Conservation (phyloP, 1,284 basidiomycete genomes). For the Irpex sp. region DNA sequence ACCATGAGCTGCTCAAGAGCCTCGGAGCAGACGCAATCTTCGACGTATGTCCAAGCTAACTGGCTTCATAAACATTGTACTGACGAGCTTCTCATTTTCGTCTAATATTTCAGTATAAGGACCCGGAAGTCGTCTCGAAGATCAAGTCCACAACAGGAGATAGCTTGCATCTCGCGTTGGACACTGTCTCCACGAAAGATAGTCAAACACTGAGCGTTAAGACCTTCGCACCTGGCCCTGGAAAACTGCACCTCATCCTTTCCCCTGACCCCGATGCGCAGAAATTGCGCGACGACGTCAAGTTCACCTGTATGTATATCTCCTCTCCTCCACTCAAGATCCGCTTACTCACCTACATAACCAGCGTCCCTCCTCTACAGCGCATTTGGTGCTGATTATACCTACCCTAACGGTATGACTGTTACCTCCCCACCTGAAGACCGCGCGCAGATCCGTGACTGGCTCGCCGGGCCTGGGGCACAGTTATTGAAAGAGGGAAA, state of each 20-base stretch:
- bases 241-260: constrained; percentile 16
- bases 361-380: constrained; percentile 17
- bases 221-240: constrained; percentile 15
- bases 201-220: constrained; percentile 14
- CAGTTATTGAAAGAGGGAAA: constrained; percentile 15
- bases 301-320: constrained; percentile 11
- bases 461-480: constrained; percentile 11
- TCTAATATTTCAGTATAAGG: constrained; percentile 18
- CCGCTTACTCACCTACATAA: no score
- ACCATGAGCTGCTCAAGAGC: constrained; percentile 33
- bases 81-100: not conserved
- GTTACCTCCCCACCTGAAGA: constrained; percentile 17
- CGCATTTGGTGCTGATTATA: constrained; percentile 17
- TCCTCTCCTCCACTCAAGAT: not conserved
- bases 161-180: constrained; percentile 19
- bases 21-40: constrained; percentile 40
- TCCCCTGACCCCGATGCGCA: constrained; percentile 9
- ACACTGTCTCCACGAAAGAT: constrained; percentile 19
- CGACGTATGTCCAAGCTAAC: constrained; percentile 21
- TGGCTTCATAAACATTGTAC: not conserved
- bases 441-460: constrained; percentile 18
- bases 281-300: constrained; percentile 14
- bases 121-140: constrained; percentile 19
- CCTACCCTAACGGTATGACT: not conserved
- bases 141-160: constrained; percentile 22